Conservation (phyloP, 2,329 filamentous ascomycete genomes). For the Tolypocladium capitatum region DNA sequence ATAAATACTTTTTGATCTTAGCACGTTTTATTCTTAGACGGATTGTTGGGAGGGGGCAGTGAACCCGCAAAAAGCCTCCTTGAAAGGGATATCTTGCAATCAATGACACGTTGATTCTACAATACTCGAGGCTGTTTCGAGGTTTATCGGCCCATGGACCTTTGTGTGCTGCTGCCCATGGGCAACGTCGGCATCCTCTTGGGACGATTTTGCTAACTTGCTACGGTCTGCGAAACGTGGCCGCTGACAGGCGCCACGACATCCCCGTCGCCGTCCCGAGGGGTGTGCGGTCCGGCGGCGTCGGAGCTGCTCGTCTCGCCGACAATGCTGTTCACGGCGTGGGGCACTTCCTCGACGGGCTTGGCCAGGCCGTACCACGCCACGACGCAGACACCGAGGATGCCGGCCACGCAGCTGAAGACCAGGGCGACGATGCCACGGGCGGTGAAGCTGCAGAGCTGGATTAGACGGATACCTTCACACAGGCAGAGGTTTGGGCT, state of each 20-base stretch:
- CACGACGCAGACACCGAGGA: slow-evolving; percentile 55
- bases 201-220: neutral
- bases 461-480: neutral
- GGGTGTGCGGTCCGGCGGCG: neutral
- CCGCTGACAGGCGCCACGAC: neutral
- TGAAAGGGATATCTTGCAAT: neutral
- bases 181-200: neutral
- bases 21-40: neutral
- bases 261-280: neutral
- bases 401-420: slow-evolving; percentile 55
- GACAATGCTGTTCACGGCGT: slow-evolving; percentile 2
- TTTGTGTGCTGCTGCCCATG: neutral
- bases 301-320: neutral
- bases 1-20: neutral
- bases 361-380: slow-evolving; percentile 45
- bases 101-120: neutral
- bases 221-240: neutral
- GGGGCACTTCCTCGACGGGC: slow-evolving; percentile 6
- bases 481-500: neutral
- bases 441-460: slow-evolving; percentile 42
- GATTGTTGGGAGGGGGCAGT: neutral
- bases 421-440: slow-evolving; percentile 61
- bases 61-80: neutral
- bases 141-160: neutral
- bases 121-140: neutral